phyloP scores from a whole-genome alignment of 2,329 filamentous ascomycete species.

The Beauveria varroae region DNA sequence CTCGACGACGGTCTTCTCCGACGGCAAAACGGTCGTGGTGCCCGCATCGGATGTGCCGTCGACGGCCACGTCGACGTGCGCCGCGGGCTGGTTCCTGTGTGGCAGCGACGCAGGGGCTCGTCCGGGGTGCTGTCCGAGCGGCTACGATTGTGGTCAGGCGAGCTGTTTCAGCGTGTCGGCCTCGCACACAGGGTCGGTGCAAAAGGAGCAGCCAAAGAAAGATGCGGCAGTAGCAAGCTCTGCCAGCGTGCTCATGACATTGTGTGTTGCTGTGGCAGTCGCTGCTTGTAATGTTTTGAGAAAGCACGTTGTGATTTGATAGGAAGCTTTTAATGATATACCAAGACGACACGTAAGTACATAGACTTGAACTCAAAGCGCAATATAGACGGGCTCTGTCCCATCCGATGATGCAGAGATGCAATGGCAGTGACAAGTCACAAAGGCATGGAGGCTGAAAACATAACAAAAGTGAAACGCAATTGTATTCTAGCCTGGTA shows the following conservation, averaged over 20 bases:
- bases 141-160: constrained; percentile 63
- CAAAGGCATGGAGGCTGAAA: background rate
- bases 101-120: constrained; percentile 47
- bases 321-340: background rate
- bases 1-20: constrained; percentile 56
- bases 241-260: background rate
- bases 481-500: constrained; percentile 2
- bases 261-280: background rate
- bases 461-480: background rate
- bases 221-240: background rate
- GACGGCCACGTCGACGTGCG: constrained; percentile 48
- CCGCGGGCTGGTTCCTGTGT: constrained; percentile 73
- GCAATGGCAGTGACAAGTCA: background rate
- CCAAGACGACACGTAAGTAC: background rate
- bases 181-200: constrained; percentile 48
- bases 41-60: constrained; percentile 43
- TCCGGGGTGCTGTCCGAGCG: constrained; percentile 77
- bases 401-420: background rate
- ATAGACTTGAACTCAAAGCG: background rate
- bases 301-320: background rate
- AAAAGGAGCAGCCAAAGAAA: constrained; percentile 32
- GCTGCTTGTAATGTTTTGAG: background rate
- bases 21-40: constrained; percentile 65
- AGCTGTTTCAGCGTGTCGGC: constrained; percentile 57
- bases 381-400: background rate